phyloP scores from a whole-genome alignment of 768 basidiomycete species.

The Lyophyllum shimeji region DNA sequence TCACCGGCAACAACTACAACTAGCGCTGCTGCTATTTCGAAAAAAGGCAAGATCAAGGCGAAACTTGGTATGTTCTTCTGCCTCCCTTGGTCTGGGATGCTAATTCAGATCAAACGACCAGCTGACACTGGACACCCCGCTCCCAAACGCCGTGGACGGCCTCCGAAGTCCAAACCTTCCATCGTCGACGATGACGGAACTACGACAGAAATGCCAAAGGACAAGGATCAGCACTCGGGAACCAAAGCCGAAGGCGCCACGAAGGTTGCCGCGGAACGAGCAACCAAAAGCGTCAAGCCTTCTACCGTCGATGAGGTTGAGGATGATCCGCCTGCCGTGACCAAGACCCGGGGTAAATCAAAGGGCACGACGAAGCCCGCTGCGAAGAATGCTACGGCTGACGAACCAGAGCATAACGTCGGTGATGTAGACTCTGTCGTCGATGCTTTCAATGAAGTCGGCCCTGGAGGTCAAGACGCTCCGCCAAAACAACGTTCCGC shows the following conservation, averaged over 20 bases:
- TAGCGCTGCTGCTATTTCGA: neutral
- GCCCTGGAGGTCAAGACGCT: neutral
- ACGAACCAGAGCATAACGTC: neutral
- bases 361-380: neutral
- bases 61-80: slow-evolving; percentile 4
- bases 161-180: slow-evolving; percentile 9
- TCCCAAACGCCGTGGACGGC: slow-evolving; percentile 17
- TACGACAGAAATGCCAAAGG: neutral
- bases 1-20: neutral
- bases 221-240: neutral
- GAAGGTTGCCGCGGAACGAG: neutral
- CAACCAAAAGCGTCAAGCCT: neutral
- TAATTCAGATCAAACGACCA: neutral
- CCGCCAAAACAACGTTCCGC: neutral
- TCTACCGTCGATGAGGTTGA: neutral
- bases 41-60: slow-evolving; percentile 10
- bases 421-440: neutral
- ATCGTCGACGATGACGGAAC: neutral
- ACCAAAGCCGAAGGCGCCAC: neutral
- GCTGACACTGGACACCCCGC: neutral
- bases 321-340: neutral
- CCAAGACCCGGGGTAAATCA: neutral
- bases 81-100: neutral
- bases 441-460: neutral
- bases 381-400: neutral